phyloP scores from a whole-genome alignment of 805 yeast genomes.

The Ogataea philodendri region DNA sequence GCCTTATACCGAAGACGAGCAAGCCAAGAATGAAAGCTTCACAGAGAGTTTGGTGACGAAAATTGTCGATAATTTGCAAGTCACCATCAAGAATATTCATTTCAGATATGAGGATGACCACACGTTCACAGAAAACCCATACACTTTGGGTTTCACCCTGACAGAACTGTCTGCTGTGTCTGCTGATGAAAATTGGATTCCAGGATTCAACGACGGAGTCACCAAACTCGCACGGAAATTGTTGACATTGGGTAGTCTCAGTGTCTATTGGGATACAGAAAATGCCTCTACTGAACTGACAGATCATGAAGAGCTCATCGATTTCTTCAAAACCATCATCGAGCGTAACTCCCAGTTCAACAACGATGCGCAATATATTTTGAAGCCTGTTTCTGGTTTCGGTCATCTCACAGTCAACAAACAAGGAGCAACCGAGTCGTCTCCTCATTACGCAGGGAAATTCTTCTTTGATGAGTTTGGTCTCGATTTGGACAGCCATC shows the following conservation, averaged over 20 bases:
- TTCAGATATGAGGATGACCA: constrained; percentile 83
- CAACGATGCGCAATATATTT: constrained; percentile 50
- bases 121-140: constrained; percentile 69
- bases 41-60: constrained; percentile 85
- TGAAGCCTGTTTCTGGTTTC: constrained; percentile 85
- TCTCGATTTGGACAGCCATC: constrained; percentile 78
- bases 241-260: constrained; percentile 67
- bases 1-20: constrained; percentile 32
- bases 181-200: constrained; percentile 80
- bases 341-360: constrained; percentile 28
- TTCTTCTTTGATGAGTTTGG: constrained; percentile 86
- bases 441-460: constrained; percentile 71
- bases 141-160: constrained; percentile 78
- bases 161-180: constrained; percentile 89
- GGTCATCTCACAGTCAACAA: constrained; percentile 84
- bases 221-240: constrained; percentile 70
- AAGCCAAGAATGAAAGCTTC: constrained; percentile 69
- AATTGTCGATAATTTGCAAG: constrained; percentile 87
- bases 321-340: constrained; percentile 47
- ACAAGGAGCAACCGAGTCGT: constrained; percentile 61
- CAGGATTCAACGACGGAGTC: constrained; percentile 75
- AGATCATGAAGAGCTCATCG: constrained; percentile 48
- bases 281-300: constrained; percentile 45
- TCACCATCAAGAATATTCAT: constrained; percentile 88
- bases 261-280: constrained; percentile 83